Evolutionary conservation across 495 filamentous ascomycete genomes (phyloP), one percentile per base, ranked within the genome.

Genomic region (Penicillium paxilli): DNA sequence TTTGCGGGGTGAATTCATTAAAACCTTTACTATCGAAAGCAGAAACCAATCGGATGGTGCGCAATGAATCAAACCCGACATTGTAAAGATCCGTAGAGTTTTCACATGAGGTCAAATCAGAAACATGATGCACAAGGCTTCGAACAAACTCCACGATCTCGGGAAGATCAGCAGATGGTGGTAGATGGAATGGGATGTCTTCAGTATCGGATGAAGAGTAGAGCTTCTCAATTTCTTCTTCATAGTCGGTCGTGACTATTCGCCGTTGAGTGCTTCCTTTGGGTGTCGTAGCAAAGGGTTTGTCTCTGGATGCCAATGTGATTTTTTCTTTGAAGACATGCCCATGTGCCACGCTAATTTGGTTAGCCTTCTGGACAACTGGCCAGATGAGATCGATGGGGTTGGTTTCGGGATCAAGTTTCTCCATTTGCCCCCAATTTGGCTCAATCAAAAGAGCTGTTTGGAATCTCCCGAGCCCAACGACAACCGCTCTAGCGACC

Each of bases 61-160:
- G 76, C 54, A 85, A 65, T n/a, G 80, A 85, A 59, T 85, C 81
- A 22, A 86, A 60, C 14, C 79, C 76, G 12, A 44, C 24, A 1
- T 62, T 63, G 48, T 76, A 79, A 26, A 77, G 57, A 49, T 68
- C 65, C 11, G 40, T 45, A 28, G 54, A 28, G 2, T 41, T 5
- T 40, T 40, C 12, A 24, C 22, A 20, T 8, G 26, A 37, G 21
- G 26, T 14, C 10, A 26, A 5, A 4, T 41, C 17, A 6, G 45
- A 24, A n/a, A 37, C 26, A 25, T 33, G 19, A 9, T 22, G 6
- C 5, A 59, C 22, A n/a, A 21, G 28, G 4, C 30, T 24, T 17
- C 32, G 37, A 21, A 54, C 22, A 47, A 45, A 42, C 11, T 33
- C 22, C 10, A 21, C 17, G 10, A 16, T 37, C 10, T 4, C n/a